phyloP scores from a whole-genome alignment of 768 basidiomycete genomes.

The Leccinum subgranulosum region DNA sequence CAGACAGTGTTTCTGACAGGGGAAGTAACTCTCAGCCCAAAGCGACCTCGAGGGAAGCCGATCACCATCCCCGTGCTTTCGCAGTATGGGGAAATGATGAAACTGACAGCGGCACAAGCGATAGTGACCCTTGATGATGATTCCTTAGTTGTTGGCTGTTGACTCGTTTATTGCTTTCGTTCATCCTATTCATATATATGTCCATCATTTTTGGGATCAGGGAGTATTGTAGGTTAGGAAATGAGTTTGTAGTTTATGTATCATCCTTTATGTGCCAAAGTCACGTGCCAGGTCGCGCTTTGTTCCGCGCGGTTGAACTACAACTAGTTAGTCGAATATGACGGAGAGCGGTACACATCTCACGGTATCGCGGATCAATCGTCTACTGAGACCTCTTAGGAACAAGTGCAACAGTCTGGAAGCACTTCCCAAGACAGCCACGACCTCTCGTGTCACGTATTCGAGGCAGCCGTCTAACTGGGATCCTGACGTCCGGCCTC shows the following conservation, averaged over 20 bases:
- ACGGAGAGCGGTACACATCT: constrained; percentile 29
- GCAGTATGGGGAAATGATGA: constrained; percentile 89
- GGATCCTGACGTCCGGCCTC: constrained; percentile 25
- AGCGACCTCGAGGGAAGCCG: constrained; percentile 17
- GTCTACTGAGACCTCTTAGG: constrained; percentile 46
- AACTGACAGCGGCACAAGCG: constrained; percentile 81
- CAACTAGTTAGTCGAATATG: not conserved
- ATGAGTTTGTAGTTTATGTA: not conserved
- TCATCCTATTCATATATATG: constrained; percentile 3
- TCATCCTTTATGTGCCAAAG: not conserved
- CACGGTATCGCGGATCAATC: constrained; percentile 40
- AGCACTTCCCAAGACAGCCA: constrained; percentile 19
- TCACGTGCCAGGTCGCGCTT: constrained; percentile 14
- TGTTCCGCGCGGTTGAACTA: not conserved
- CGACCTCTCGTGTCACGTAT: constrained; percentile 11
- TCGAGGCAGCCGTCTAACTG: constrained; percentile 17
- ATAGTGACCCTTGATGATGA: constrained; percentile 46
- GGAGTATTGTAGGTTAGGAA: not conserved
- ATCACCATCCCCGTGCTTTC: constrained; percentile 53
- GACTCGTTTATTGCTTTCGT: not conserved
- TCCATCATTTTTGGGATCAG: not conserved
- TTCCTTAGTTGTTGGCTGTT: not conserved
- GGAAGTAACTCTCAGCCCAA: constrained; percentile 11
- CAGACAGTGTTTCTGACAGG: constrained; percentile 25
- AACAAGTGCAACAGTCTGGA: constrained; percentile 43